These are phyloP conservation scores for Firmiana major DNA, from an alignment of 345 rosid genomes.

Conservation along the genomic window DNA sequence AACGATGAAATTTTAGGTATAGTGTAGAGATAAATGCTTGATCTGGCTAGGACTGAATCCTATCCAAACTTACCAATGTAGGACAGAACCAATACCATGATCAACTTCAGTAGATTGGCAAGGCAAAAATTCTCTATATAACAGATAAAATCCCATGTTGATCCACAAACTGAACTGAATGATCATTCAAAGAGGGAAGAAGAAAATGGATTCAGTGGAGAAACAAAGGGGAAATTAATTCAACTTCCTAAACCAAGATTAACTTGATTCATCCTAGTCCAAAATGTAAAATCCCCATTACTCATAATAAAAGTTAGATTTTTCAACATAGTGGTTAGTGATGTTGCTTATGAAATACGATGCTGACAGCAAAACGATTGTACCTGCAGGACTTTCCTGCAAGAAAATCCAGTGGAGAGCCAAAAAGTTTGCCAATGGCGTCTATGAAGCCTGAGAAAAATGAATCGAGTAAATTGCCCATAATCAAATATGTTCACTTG, in stretches of 20 bases:
- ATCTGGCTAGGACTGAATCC: neutral
- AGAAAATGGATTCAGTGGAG: neutral
- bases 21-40: neutral
- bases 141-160: conserved; percentile 57
- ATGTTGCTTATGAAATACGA: neutral
- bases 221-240: neutral
- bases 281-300: too few relatives aligned
- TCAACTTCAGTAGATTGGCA: conserved; percentile 46
- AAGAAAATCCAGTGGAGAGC: conserved; percentile 47
- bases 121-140: conserved; percentile 52
- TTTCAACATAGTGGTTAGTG: neutral
- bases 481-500: conserved; percentile 11
- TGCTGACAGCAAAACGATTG: neutral
- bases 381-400: conserved; percentile 65
- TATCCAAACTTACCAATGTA: conserved; percentile 27
- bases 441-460: conserved; percentile 36
- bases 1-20: neutral
- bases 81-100: conserved; percentile 24
- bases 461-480: conserved; percentile 39
- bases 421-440: conserved; percentile 37
- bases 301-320: neutral
- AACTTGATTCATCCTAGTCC: too few relatives aligned
- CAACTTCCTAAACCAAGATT: neutral
- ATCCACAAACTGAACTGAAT: conserved; percentile 39
- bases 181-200: neutral